Base-by-base conservation (phyloP, 192 early-diverging fungal species). In the Rhizoclosmatium globosum region DNA sequence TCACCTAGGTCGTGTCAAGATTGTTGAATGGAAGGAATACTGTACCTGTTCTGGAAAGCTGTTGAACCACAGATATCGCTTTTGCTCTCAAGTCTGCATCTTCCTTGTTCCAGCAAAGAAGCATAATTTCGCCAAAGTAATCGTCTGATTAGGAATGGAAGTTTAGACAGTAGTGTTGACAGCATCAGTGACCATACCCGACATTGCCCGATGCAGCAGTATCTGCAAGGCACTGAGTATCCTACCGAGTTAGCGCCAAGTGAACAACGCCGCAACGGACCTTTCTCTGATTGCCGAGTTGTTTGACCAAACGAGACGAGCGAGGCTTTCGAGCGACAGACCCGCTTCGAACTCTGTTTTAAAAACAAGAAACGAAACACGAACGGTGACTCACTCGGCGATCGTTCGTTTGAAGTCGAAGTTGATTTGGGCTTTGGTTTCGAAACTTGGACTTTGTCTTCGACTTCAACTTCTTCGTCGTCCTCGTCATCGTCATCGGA, bases 171-270 rank as follows among this genome's bases (percentile, higher is more conserved):
- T 48, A n/a, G 15, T 42, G n/a, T 21, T 3, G 6, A 4, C 31
- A 65, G 69, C 4, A 23, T 2, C 7, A 50, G 39, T n/a, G 15
- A 15, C 31, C 65, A 44, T 90, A 89, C 90, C 91, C 71, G 85
- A 86, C 88, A 94, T 93, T 41, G 93, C 93, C 31, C 93, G 82
- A 62, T 89, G 89, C 21, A 94, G 83, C 4, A 93, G 83, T n/a
- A 94, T 93, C 74, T 91, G 90, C 38, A 93, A 83, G 53, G 93
- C 88, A 78, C 93, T 94, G 75, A 78, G 31, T 4, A 44, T 77
- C 4, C 4, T 45, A 46, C 2, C n/a, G 13, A 46, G 47, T 39
- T 19, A 67, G 38, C 45, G 53, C 42, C 9, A 17, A 41, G 46
- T 41, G 39, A 71, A 48, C 41, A 7, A 71, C n/a, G 46, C 23